Conservation (phyloP, 208 protist species). For the Leishmania mexicana region DNA sequence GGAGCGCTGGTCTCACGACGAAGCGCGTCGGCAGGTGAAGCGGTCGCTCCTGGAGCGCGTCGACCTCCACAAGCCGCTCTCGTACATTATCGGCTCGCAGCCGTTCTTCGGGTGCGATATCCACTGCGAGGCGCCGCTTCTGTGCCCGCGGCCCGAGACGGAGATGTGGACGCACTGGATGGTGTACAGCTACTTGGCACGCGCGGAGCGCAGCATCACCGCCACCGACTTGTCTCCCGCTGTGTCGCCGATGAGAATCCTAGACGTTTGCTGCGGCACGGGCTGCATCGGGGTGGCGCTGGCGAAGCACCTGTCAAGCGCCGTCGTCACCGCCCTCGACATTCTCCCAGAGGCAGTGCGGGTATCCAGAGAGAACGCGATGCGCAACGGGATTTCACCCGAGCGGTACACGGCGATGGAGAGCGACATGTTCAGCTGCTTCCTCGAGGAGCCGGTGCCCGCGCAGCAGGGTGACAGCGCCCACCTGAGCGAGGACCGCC, state of each 20-base stretch:
- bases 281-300: conserved; percentile 89
- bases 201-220: neutral
- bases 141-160: conserved; percentile 86
- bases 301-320: conserved; percentile 62
- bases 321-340: conserved; percentile 67
- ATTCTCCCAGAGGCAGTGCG: conserved; percentile 58
- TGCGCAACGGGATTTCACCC: conserved; percentile 52
- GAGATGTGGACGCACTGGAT: conserved; percentile 91
- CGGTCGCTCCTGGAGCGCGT: conserved; percentile 72
- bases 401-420: conserved; percentile 54
- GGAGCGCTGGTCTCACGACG: conserved; percentile 7
- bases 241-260: conserved; percentile 35
- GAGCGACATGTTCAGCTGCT: conserved; percentile 82
- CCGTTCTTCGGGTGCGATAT: conserved; percentile 88
- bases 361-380: conserved; percentile 55
- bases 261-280: conserved; percentile 89
- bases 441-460: conserved; percentile 25
- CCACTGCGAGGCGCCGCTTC: conserved; percentile 60
- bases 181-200: conserved; percentile 45
- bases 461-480: neutral
- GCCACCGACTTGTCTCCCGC: neutral
- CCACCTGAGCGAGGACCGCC: conserved; percentile 7
- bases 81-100: conserved; percentile 88
- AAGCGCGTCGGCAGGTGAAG: conserved; percentile 63
- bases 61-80: conserved; percentile 82